phyloP scores from a whole-genome alignment of 495 filamentous ascomycete genomes.

The Penicillium salamii region DNA sequence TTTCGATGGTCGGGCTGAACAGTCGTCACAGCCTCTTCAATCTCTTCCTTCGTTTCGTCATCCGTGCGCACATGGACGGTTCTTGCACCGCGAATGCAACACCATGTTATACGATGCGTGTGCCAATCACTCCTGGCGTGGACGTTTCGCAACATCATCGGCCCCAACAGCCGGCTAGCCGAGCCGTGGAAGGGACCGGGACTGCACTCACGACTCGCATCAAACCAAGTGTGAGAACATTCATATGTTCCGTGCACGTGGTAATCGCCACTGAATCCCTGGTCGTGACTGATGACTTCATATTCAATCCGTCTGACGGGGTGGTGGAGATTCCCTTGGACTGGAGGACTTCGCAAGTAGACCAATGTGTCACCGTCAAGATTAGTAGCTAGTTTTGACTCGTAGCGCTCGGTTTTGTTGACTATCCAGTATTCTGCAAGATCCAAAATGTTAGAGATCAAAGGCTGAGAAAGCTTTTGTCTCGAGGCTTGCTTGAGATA shows the following conservation, averaged over 20 bases:
- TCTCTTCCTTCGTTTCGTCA: not conserved
- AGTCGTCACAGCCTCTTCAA: not conserved
- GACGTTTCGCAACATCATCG: not conserved
- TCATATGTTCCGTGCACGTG: not conserved
- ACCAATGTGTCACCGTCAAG: not conserved
- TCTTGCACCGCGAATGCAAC: not conserved
- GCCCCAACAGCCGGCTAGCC: not conserved
- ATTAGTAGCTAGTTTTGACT: not conserved
- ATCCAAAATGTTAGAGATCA: not conserved
- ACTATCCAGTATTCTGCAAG: conserved; percentile 5
- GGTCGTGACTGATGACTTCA: conserved; percentile 3
- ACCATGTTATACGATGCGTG: conserved; percentile 1
- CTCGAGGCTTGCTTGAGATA: conserved; percentile 1
- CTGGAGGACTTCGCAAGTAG: not conserved
- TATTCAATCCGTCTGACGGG: conserved; percentile 1
- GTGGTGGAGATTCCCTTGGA: not conserved
- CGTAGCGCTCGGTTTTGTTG: not conserved
- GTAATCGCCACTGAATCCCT: not conserved
- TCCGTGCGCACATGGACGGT: not conserved
- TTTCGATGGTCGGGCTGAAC: not conserved
- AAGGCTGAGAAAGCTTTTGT: not conserved
- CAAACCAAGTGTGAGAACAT: conserved; percentile 2
- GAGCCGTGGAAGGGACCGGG: not conserved
- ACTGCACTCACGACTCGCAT: conserved; percentile 1
- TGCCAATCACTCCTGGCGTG: not conserved